Conservation (phyloP, 2,329 filamentous ascomycete genomes). For the Diplodia intermedia region DNA sequence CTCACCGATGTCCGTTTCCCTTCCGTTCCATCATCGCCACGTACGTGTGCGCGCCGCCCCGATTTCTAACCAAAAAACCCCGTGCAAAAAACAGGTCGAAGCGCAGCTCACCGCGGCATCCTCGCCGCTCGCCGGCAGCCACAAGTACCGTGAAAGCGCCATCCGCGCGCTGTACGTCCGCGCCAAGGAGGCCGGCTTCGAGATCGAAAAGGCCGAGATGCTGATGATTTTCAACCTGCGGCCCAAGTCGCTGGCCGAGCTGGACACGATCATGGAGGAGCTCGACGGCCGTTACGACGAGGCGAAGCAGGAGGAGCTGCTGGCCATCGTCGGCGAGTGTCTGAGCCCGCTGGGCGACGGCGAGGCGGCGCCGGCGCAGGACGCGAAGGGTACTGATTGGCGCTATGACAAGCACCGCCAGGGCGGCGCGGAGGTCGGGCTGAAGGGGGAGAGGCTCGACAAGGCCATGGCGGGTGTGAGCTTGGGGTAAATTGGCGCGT, state of each 20-base stretch:
- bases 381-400: conserved; percentile 34
- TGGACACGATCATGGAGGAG: conserved; percentile 48
- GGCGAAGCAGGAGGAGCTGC: conserved; percentile 41
- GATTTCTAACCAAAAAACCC: background rate
- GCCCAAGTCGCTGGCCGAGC: conserved; percentile 42
- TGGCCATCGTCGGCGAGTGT: conserved; percentile 37
- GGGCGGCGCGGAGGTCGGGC: conserved; percentile 9
- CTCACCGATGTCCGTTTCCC: conserved; percentile 65
- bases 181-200: conserved; percentile 23
- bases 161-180: conserved; percentile 46
- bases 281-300: conserved; percentile 44
- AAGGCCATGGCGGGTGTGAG: conserved; percentile 19
- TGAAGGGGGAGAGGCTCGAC: conserved; percentile 23
- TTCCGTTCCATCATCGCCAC: no score
- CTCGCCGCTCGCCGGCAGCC: conserved; percentile 37
- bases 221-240: conserved; percentile 48
- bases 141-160: conserved; percentile 37
- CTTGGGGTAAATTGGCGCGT: background rate
- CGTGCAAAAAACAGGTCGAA: conserved; percentile 51
- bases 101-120: conserved; percentile 49
- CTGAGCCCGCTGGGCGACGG: conserved; percentile 42
- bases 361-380: conserved; percentile 42
- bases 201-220: conserved; percentile 48
- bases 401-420: conserved; percentile 17
- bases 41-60: background rate